Conservation (phyloP, 73 alveolate genomes). For the Paramecium octaurelia region DNA sequence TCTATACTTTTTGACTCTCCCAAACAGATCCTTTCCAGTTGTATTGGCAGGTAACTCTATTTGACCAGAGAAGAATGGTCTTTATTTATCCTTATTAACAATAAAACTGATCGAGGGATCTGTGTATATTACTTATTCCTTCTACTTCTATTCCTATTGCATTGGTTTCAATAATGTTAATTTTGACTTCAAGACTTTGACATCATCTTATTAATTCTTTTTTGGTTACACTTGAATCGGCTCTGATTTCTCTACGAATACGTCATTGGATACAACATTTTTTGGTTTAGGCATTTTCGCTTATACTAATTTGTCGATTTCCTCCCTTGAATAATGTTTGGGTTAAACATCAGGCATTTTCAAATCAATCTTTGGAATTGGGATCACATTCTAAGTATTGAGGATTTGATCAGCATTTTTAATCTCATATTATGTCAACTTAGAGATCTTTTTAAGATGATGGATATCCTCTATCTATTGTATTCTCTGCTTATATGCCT, state of each 20-base stretch:
- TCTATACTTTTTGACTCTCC: conserved; percentile 30
- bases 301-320: not conserved
- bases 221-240: not conserved
- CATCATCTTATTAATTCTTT: not conserved
- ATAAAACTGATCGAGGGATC: not conserved
- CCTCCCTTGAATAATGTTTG: not conserved
- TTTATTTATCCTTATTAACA: not conserved
- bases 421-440: not conserved
- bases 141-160: not conserved
- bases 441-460: not conserved
- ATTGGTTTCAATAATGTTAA: not conserved
- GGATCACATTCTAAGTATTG: not conserved
- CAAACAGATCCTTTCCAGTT: not conserved
- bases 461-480: not conserved
- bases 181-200: not conserved
- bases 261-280: not conserved
- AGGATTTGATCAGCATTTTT: not conserved
- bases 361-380: not conserved
- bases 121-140: not conserved
- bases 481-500: not conserved
- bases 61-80: not conserved
- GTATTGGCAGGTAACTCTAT: not conserved
- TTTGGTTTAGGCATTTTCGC: not conserved
- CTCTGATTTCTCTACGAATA: not conserved
- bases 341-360: not conserved